Evolutionary conservation across 2,329 filamentous ascomycete genomes (phyloP).

Genomic region (Aspergillus sp.): DNA sequence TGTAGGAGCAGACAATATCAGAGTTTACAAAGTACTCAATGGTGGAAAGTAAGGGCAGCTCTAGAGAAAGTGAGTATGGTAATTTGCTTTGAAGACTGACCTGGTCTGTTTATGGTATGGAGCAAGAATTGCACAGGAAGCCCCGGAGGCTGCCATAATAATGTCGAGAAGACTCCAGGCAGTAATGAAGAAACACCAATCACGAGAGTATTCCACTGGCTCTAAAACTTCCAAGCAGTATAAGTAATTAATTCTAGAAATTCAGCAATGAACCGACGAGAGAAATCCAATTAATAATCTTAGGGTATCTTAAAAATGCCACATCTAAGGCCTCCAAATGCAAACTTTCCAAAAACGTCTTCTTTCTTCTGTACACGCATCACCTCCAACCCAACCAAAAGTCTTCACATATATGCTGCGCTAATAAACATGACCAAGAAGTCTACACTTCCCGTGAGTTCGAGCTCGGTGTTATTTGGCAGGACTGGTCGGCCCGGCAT

Average conservation of each 20-base stretch:
- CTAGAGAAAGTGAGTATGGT: too few relatives aligned
- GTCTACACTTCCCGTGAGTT: background rate
- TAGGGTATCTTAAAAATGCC: conserved; percentile 6
- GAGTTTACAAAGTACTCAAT: too few relatives aligned
- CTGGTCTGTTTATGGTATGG: background rate
- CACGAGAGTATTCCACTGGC: too few relatives aligned
- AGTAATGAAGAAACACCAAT: too few relatives aligned
- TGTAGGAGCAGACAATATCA: too few relatives aligned
- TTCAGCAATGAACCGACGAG: background rate
- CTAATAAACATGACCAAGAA: too few relatives aligned
- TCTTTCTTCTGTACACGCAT: background rate
- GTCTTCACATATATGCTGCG: too few relatives aligned
- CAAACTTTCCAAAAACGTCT: background rate
- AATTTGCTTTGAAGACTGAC: too few relatives aligned
- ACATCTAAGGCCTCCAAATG: background rate
- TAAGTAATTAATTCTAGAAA: too few relatives aligned
- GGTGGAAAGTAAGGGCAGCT: too few relatives aligned
- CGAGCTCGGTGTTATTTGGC: conserved; percentile 1
- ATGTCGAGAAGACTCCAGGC: too few relatives aligned
- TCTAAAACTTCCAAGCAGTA: background rate
- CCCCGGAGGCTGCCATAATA: too few relatives aligned
- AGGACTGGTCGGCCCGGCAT: conserved; percentile 23
- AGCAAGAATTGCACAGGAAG: background rate
- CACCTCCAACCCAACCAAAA: background rate
- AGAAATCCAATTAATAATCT: background rate